Evolutionary conservation across 2,329 filamentous ascomycete genomes (phyloP), one percentile per base, ranked within the genome.

Genomic region (Alternaria tenuissima): DNA sequence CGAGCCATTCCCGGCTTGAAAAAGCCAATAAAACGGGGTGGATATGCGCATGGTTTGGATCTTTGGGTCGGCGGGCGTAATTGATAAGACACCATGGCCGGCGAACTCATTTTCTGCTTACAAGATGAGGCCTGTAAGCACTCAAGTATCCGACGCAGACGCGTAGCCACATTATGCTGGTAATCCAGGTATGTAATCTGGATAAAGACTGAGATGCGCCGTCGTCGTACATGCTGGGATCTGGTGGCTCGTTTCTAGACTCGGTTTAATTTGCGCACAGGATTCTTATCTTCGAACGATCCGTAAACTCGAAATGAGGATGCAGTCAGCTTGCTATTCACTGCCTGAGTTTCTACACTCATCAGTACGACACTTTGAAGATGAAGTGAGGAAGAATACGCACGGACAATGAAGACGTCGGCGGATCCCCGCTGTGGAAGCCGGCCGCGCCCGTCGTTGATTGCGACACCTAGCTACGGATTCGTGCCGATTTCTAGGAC

Each of bases 341-440:
- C 14, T 28, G 20, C 46, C 43, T 43, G 47, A 52, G 36, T 28
- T 26, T 30, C 30, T 46, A 38, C 51, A 52, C 46, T 57, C 52
- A 43, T 60, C 53, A 52, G 52, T 47, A 67, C 44, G 41, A 51
- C 34, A 59, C n/a, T 38, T 16, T 39, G 52, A 57, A 60, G 53
- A 64, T 62, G 65, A 65, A 61, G 63, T 71, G 71, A 71, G 52
- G 69, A 69, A 66, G 59, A 55, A 55, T 52, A 49, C 34, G 53
- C 57, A 57, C 54, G 67, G 66, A 69, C 65, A 61, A 67, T 48
- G 20, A 41, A 41, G 39, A 60, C 59, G 48, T 42, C 51, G 43
- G 51, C 61, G 64, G 61, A 57, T 63, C 61, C 61, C 61, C 64
- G 47, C 61, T 52, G 43, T 61, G 54, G 54, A 52, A 59, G 62